phyloP scores from a whole-genome alignment of 331 rosid species.

The Malus hybrid region DNA sequence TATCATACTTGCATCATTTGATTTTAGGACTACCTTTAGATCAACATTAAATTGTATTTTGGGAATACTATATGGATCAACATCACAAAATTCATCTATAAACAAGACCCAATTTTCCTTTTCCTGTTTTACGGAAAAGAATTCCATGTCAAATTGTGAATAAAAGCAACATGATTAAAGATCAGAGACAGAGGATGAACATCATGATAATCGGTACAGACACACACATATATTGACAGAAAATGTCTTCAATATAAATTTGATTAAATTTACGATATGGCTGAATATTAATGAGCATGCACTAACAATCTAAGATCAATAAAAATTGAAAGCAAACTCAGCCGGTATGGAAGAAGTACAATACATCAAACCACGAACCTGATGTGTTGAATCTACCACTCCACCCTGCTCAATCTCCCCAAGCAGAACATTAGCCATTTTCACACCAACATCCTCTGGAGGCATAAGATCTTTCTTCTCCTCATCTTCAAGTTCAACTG shows the following conservation, averaged over 20 bases:
- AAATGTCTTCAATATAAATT: too few species aligned
- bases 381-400: constrained; percentile 85
- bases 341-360: background rate
- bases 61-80: background rate
- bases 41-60: background rate
- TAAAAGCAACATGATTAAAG: background rate
- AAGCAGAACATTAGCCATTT: constrained; percentile 52
- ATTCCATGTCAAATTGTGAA: background rate
- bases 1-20: background rate
- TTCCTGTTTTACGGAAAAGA: background rate
- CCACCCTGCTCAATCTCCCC: constrained; percentile 79
- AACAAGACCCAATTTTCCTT: background rate
- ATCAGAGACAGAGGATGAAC: too few species aligned
- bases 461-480: constrained; percentile 49
- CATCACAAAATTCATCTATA: background rate
- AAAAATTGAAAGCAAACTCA: background rate
- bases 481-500: constrained; percentile 46
- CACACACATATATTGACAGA: too few species aligned
- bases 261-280: too few species aligned
- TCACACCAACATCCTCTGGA: constrained; percentile 53
- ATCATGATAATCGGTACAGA: too few species aligned
- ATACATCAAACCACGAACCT: constrained; percentile 44
- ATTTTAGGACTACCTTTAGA: background rate
- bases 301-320: too few species aligned
- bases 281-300: too few species aligned